Conservation (phyloP, 139 green algal species). For the Ulvella scutata region DNA sequence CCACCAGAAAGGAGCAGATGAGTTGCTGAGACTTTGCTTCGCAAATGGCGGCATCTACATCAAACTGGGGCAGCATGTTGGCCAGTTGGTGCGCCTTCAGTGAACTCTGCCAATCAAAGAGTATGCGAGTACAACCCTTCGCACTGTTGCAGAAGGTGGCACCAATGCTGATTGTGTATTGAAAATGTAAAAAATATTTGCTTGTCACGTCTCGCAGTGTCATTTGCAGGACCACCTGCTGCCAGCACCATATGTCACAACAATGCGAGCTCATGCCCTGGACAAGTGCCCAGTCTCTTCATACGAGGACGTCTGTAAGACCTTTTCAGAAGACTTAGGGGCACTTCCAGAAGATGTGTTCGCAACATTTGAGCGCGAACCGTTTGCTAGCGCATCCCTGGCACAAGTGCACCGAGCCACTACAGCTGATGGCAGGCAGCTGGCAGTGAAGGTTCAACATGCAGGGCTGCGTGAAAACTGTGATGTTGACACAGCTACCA, state of each 20-base stretch:
- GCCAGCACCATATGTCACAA: conserved; percentile 70
- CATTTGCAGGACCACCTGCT: conserved; percentile 71
- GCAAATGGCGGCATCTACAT: conserved; percentile 73
- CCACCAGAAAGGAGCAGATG: conserved; percentile 36
- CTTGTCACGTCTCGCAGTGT: neutral
- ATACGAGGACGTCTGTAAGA: conserved; percentile 22
- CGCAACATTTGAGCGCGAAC: conserved; percentile 29
- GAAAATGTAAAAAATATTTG: neutral
- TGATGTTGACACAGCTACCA: conserved; percentile 59
- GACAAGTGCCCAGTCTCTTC: conserved; percentile 59
- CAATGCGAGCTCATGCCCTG: conserved; percentile 65
- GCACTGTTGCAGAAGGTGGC: neutral
- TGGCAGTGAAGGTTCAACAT: conserved; percentile 86
- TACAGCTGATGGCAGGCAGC: conserved; percentile 36
- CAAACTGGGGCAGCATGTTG: conserved; percentile 73
- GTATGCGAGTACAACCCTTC: neutral
- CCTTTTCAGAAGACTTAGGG: conserved; percentile 11
- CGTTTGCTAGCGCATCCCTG: conserved; percentile 65
- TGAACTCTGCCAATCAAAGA: neutral
- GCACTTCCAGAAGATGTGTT: conserved; percentile 41
- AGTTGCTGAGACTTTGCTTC: conserved; percentile 58
- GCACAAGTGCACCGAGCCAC: conserved; percentile 65
- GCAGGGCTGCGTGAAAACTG: conserved; percentile 52
- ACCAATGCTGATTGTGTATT: neutral
- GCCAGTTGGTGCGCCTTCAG: conserved; percentile 48